Percentiles rank a stretch among this genome's conserved stretches.
These are phyloP conservation scores for Murraya paniculata DNA, from an alignment of 345 rosid species.

Conservation along the genomic window DNA sequence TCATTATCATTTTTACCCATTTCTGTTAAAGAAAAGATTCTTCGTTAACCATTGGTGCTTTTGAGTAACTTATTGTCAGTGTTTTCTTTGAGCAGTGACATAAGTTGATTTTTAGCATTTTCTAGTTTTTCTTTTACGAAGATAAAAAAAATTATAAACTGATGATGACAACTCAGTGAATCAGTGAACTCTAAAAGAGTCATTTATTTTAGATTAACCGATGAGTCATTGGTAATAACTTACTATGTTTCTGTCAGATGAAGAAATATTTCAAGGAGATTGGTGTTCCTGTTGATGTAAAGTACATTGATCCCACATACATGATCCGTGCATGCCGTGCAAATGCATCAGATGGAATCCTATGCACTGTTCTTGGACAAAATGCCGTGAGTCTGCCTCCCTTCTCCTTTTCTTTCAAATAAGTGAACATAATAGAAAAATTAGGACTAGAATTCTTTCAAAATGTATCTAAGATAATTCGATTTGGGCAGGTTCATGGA, in stretches of 20 bases:
- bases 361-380: constrained; percentile 96
- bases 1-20: not conserved
- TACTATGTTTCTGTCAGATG: constrained; percentile 38
- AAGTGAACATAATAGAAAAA: not conserved
- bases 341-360: constrained; percentile 94
- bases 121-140: not conserved
- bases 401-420: not conserved
- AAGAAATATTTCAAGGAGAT: constrained; percentile 72
- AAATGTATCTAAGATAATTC: not conserved
- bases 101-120: not conserved
- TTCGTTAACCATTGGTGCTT: not conserved
- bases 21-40: not conserved
- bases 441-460: not conserved
- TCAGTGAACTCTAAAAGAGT: not conserved
- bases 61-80: not conserved
- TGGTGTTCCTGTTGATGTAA: constrained; percentile 72
- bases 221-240: constrained; percentile 3
- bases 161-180: not conserved
- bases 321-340: constrained; percentile 97
- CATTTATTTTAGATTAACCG: not conserved
- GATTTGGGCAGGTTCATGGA: constrained; percentile 75
- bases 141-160: not conserved
- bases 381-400: constrained; percentile 68
- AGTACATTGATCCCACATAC: constrained; percentile 96
- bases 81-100: not conserved